Evolutionary conservation across 2,329 filamentous ascomycete species (phyloP), one percentile per base, ranked within the genome.

Genomic region (Furcasterigmium furcatum): DNA sequence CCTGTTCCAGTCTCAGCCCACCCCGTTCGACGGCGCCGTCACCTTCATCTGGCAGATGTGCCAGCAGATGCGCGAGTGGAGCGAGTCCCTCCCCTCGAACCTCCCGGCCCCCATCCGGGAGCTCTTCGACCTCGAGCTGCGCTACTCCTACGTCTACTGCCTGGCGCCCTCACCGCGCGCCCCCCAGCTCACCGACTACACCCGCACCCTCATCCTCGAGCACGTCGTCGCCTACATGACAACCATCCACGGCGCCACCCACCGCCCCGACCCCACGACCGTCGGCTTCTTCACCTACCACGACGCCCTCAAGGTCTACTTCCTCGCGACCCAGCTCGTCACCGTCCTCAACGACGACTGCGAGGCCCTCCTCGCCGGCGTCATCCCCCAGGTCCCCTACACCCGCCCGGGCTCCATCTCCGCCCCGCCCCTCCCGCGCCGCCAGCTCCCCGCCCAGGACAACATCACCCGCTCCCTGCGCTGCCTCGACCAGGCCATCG

Each of bases 61-160:
- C 57, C 74, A 83, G 39, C 78, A 87, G 32, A 91, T 89, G 85
- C 82, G 77, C 44, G 80, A 83, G 57, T 97, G 92, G 92, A 85
- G 84, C 48, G 81, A 90, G 29, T 79, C 80, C n/a, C 77, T 95
- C 12, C 87, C 90, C 0, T 68, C 74, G 30, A 78, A 76, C 3
- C 76, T 88, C 0, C 77, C 86, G 0, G 70, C 77, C 1, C 77
- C 80, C 21, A 84, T 91, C 51, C 79, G 84, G 32, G 79, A 87
- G 40, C 81, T 91, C 52, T 95, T 96, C 58, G 87, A 94, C 51
- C 80, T 96, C 14, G 94, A 99, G 61, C 68, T 95, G 35, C 79
- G 92, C 39, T 97, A 96, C 69, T 95, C 89, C 59, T 94, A 90
- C 56, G 86, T 96, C 20, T 90, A 96, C 62, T 88, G 92, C 46